Base-by-base conservation (phyloP, 495 filamentous ascomycete species). In the Chaetomium fimeti region DNA sequence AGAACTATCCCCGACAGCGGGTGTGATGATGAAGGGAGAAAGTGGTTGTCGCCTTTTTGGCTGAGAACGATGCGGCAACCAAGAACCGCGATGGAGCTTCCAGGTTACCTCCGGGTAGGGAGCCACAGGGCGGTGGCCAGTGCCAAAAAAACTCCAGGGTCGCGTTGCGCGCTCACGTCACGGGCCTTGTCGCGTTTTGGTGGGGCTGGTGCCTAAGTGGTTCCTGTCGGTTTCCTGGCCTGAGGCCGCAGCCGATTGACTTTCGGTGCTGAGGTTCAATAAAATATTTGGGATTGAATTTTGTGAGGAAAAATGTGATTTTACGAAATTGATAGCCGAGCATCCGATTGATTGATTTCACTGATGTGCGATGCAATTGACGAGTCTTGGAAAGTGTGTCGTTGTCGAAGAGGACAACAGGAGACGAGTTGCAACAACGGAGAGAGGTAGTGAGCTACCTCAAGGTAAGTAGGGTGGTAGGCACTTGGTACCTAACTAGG, bases 161-260 rank as follows among this genome's bases (percentile, higher is more conserved):
- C 66, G 66, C 66, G 66, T 68, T 27, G 6, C 32, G 12, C 53
- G 38, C 60, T 55, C 55, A 57, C 54, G 58, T 65, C 62, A 62
- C 62, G 62, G 66, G 42, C 66, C 45, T 38, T 22, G 61, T 42
- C 66, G 62, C 66, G 66, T 67, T 57, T 60, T 13, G 49, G 57
- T 25, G 38, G 58, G 58, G 58, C 58, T 45, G 61, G 5, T 61
- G 66, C 66, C 62, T 65, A 65, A 65, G 62, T 65, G 66, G 53
- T 64, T 61, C 18, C n/a, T n/a, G n/a, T 38, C 28, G 5, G 18
- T 3, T 2, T 9, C 48, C 24, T 49, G 45, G 65, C 60, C 60
- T 56, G 49, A 67, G 61, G 60, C 65, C 32, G 12, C 59, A 52
- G 62, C 8, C 29, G 24, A 53, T 43, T 38, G 52, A 18, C 15